Conservation (phyloP, 805 yeast genomes). For the Zygoascus biomembranicola region DNA sequence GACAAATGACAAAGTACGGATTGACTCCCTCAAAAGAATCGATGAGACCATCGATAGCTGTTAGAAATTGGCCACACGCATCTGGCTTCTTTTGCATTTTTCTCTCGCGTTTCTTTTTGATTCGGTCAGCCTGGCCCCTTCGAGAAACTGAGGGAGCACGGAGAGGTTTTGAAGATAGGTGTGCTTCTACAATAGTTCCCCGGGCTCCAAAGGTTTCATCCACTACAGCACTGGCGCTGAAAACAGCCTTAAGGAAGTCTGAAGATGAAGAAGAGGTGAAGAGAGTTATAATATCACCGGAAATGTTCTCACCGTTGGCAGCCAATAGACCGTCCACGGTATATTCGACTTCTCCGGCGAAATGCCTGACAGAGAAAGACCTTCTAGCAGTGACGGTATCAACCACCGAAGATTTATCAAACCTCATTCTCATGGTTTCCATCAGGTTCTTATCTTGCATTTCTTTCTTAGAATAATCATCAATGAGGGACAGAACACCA, state of each 20-base stretch:
- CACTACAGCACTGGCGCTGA: slow-evolving; percentile 30
- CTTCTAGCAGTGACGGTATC: slow-evolving; percentile 27
- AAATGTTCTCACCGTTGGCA: slow-evolving; percentile 43
- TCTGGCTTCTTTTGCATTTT: slow-evolving; percentile 8
- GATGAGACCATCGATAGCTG: slow-evolving; percentile 29
- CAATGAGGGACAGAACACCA: slow-evolving; percentile 31
- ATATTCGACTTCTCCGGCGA: slow-evolving; percentile 52
- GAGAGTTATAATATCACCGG: slow-evolving; percentile 33
- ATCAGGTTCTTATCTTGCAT: slow-evolving; percentile 26
- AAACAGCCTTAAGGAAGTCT: slow-evolving; percentile 28
- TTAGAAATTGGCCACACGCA: slow-evolving; percentile 29
- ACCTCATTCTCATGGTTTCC: slow-evolving; percentile 27
- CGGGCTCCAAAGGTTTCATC: slow-evolving; percentile 27
- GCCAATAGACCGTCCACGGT: slow-evolving; percentile 42
- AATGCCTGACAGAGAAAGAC: slow-evolving; percentile 47
- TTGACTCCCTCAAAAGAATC: slow-evolving; percentile 33
- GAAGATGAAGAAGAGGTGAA: slow-evolving; percentile 33
- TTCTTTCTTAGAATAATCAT: slow-evolving; percentile 31
- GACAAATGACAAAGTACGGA: slow-evolving; percentile 34
- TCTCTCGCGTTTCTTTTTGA: slow-evolving; percentile 7
- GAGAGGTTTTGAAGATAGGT: slow-evolving; percentile 32
- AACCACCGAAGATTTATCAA: slow-evolving; percentile 23
- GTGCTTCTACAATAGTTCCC: slow-evolving; percentile 31
- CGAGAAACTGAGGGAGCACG: slow-evolving; percentile 32
- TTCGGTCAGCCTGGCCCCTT: slow-evolving; percentile 8